Base-by-base conservation (phyloP, 2,329 filamentous ascomycete species). In the Talaromyces verruculosus region DNA sequence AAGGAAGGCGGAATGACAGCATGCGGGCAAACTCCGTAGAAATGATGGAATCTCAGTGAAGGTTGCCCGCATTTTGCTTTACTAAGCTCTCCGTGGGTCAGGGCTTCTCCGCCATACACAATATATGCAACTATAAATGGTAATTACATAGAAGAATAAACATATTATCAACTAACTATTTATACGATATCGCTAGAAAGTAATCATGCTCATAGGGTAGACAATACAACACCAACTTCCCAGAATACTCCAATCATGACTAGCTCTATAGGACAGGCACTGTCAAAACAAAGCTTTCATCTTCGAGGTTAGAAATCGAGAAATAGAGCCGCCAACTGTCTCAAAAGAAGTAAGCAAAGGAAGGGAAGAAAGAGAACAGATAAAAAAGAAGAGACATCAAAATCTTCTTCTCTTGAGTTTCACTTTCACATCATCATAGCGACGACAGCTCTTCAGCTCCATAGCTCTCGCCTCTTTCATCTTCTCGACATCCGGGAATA, bases 401-500 rank as follows among this genome's bases (percentile, higher is more conserved):
- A 28, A 64, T 66, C 60, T 53, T 41, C 67, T 67, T 41, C 51
- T 68, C 37, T 76, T 71, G 15, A 53, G 25, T 64, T 82, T 82
- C 76, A 87, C 5, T 63, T 82, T 82, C 76, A 87, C 74, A 57
- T 81, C 78, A 63, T 85, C 80, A 71, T 90, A 74, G 69, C 81
- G 83, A 71, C 80, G 80, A 76, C 88, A 91, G 70, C 81, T 85
- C 75, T 82, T 83, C 81, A 88, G 84, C 55, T 85, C 81, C 83
- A 89, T 84, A 25, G 80, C 80, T 67, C 84, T 80, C 35, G 93
- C 93, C 66, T 87, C 78, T 68, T 89, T 86, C 87, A 96, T 87
- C 82, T 92, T 93, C 68, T 89, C 89, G 62, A 88, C 84, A 73
- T 97, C 92, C 64, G 88, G 87, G 77, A 88, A 93, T 74, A 97